Conservation (phyloP, 192 early-diverging fungal species). For the Dissophora ornata region DNA sequence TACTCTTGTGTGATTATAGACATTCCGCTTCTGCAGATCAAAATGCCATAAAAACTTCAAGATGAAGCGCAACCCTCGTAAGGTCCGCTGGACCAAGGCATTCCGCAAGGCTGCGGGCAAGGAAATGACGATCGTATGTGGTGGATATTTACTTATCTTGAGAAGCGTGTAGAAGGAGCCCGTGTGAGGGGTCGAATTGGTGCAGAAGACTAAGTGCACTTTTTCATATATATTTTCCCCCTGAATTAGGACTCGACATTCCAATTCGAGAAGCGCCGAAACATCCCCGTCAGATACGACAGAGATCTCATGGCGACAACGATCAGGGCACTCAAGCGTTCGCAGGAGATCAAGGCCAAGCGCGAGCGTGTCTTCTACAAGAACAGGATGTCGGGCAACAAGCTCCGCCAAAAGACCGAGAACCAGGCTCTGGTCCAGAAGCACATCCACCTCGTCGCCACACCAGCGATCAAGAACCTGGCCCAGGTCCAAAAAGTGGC, state of each 20-base stretch:
- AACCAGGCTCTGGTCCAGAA: conserved; percentile 83
- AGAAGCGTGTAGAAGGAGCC: too few species aligned
- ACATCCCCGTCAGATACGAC: conserved; percentile 98
- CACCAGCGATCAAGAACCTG: conserved; percentile 67
- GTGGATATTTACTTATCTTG: too few species aligned
- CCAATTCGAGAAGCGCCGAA: conserved; percentile 98
- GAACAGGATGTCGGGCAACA: conserved; percentile 90
- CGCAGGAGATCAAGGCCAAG: conserved; percentile 93
- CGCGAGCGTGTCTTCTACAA: conserved; percentile 95
- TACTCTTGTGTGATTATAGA: too few species aligned
- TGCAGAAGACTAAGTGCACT: too few species aligned
- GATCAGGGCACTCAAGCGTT: conserved; percentile 98
- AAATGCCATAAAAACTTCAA: conserved; percentile 99
- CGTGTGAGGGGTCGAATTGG: too few species aligned
- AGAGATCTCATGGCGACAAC: conserved; percentile 96
- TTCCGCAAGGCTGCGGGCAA: conserved; percentile 99
- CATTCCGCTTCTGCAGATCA: conserved; percentile 95
- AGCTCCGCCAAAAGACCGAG: conserved; percentile 80
- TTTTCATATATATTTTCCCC: not conserved
- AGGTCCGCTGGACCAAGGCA: conserved; percentile 99
- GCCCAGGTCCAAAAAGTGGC: conserved; percentile 74
- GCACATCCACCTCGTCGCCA: conserved; percentile 88
- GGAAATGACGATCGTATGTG: conserved; percentile 97
- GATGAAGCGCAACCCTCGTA: conserved; percentile 99
- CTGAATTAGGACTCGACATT: conserved; percentile 86